Conservation (phyloP, 208 protist genomes). For the Perkinsela sp. region DNA sequence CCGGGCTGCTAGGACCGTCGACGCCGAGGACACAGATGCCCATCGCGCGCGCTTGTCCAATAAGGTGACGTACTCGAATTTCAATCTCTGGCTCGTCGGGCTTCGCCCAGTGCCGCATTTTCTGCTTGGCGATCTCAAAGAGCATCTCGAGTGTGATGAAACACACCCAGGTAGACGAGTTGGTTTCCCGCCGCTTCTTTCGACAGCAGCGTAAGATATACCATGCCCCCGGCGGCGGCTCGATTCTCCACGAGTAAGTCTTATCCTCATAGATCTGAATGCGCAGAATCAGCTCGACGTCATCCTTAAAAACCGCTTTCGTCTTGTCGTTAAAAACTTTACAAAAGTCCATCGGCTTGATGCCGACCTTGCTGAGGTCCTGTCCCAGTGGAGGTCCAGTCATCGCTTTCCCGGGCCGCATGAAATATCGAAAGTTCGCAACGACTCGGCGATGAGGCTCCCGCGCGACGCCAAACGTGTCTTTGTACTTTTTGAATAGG, state of each 20-base stretch:
- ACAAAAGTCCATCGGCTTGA: constrained; percentile 62
- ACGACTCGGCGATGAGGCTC: constrained; percentile 46
- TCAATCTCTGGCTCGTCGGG: constrained; percentile 48
- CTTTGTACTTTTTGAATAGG: constrained; percentile 20
- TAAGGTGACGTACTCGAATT: constrained; percentile 34
- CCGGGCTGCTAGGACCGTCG: constrained; percentile 26
- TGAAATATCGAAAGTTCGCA: constrained; percentile 65
- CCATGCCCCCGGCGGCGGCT: constrained; percentile 53
- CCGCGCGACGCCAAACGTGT: constrained; percentile 28
- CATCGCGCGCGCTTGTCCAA: constrained; percentile 48
- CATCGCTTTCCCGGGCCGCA: constrained; percentile 46
- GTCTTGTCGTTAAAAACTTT: constrained; percentile 64
- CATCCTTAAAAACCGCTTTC: constrained; percentile 48
- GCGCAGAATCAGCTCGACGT: constrained; percentile 50
- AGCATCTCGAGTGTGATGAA: constrained; percentile 62
- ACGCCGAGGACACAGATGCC: constrained; percentile 56
- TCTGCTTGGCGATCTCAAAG: constrained; percentile 64
- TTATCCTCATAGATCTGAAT: constrained; percentile 71
- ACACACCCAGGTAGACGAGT: constrained; percentile 24
- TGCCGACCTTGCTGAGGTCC: constrained; percentile 49
- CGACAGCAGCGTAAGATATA: constrained; percentile 32
- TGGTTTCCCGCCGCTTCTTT: constrained; percentile 32
- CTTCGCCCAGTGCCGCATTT: constrained; percentile 29
- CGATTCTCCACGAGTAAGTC: constrained; percentile 42
- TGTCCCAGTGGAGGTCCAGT: constrained; percentile 58